Conservation (phyloP, 1,284 basidiomycete species). For the Sanghuangporus sanghuang region DNA sequence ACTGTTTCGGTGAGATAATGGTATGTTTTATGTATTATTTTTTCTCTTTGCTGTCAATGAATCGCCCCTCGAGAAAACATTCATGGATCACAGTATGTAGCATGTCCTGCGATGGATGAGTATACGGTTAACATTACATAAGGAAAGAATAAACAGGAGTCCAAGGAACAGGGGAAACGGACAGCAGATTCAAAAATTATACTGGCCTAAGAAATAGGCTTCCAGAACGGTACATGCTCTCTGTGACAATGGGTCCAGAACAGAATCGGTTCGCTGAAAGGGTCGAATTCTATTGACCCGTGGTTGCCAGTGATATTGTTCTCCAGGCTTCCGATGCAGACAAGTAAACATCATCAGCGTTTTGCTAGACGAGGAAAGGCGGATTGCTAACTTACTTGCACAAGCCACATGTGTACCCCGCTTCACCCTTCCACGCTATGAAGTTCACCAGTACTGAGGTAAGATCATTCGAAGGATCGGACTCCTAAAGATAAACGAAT, state of each 20-base stretch:
- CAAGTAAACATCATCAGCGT: not conserved
- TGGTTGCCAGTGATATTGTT: not conserved
- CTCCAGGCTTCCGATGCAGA: conserved; percentile 1
- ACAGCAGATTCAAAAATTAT: not conserved
- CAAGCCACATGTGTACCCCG: conserved; percentile 1
- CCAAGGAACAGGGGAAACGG: not conserved
- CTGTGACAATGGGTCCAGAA: conserved; percentile 12
- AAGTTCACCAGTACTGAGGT: not conserved
- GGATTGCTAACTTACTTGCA: conserved; percentile 4
- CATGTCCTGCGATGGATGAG: not conserved
- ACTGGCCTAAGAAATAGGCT: not conserved
- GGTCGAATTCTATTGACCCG: not conserved
- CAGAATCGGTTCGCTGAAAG: not conserved
- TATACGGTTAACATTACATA: not conserved
- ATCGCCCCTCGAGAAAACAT: not conserved
- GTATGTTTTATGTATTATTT: conserved; percentile 8
- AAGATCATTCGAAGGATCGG: not conserved
- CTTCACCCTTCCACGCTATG: conserved; percentile 6
- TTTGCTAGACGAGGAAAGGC: too few species aligned
- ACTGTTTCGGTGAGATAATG: conserved; percentile 2
- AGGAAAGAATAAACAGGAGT: not conserved
- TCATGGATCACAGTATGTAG: not conserved
- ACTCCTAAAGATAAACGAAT: not conserved
- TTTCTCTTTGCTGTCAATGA: not conserved
- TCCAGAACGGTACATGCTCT: conserved; percentile 5